Percentiles rank a stretch among this genome's conserved stretches.
Conservation (phyloP, 257 asterid genomes). For the Capsicum chinense region DNA sequence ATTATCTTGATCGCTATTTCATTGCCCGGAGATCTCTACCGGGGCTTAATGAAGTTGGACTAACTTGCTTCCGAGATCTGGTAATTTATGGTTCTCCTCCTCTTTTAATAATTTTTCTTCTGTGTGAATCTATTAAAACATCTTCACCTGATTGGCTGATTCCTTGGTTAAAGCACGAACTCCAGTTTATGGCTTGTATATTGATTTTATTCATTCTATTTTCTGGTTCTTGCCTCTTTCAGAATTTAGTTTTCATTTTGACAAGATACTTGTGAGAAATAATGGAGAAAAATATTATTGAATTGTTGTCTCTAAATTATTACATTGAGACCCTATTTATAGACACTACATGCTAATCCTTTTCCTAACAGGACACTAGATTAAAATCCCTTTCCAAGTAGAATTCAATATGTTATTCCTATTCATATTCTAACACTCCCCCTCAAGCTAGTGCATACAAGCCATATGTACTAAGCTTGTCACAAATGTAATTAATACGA, state of each 20-base stretch:
- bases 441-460: too few relatives aligned
- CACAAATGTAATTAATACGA: too few relatives aligned
- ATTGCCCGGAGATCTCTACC: constrained; percentile 98
- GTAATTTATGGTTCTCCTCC: constrained; percentile 44
- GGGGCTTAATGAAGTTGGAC: constrained; percentile 86
- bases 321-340: too few relatives aligned
- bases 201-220: constrained; percentile 22
- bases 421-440: too few relatives aligned
- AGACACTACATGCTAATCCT: too few relatives aligned
- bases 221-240: constrained; percentile 19
- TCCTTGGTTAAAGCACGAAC: background rate
- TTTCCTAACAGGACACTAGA: too few relatives aligned
- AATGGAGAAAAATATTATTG: too few relatives aligned
- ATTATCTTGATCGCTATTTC: constrained; percentile 94
- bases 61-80: constrained; percentile 90
- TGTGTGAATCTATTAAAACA: background rate
- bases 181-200: background rate
- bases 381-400: too few relatives aligned
- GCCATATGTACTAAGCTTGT: too few relatives aligned
- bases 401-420: too few relatives aligned
- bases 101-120: background rate
- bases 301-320: too few relatives aligned
- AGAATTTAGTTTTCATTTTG: constrained; percentile 23
- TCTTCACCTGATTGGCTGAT: constrained; percentile 15
- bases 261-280: background rate